Evolutionary conservation across 176 grass and related monocot species (phyloP).

Genomic region (Panicum miliaceum): DNA sequence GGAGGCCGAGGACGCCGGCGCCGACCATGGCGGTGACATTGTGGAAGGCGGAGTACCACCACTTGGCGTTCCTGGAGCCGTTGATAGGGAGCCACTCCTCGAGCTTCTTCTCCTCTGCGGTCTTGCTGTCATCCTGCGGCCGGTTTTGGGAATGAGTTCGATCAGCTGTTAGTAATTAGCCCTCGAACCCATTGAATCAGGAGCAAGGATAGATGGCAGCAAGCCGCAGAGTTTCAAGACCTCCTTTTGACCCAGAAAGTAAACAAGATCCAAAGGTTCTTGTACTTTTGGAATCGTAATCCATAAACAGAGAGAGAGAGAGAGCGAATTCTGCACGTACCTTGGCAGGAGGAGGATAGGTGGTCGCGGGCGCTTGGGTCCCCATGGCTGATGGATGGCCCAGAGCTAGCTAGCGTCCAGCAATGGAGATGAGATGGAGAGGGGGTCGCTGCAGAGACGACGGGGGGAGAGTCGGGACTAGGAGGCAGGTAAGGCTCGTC

Average conservation of each 20-base stretch:
- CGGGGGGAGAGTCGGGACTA: neutral
- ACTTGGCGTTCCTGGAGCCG: slow-evolving; percentile 77
- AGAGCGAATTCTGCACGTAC: neutral
- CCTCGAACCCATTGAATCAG: too few species aligned
- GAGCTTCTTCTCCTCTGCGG: slow-evolving; percentile 37
- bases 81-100: slow-evolving; percentile 91
- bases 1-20: slow-evolving; percentile 87
- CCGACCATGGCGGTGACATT: slow-evolving; percentile 99
- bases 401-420: neutral
- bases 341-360: neutral
- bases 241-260: too few species aligned
- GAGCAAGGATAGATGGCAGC: too few species aligned
- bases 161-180: neutral
- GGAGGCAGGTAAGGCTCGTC: neutral
- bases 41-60: slow-evolving; percentile 98
- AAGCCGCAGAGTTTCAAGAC: too few species aligned
- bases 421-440: neutral
- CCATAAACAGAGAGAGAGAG: too few species aligned
- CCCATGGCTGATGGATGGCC: neutral
- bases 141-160: too few species aligned
- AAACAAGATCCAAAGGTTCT: too few species aligned
- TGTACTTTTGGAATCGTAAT: too few species aligned
- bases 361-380: neutral
- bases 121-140: neutral
- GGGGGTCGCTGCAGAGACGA: neutral